Base-by-base conservation (phyloP, 2,329 filamentous ascomycete genomes). In the Arthrobotrys iridis region DNA sequence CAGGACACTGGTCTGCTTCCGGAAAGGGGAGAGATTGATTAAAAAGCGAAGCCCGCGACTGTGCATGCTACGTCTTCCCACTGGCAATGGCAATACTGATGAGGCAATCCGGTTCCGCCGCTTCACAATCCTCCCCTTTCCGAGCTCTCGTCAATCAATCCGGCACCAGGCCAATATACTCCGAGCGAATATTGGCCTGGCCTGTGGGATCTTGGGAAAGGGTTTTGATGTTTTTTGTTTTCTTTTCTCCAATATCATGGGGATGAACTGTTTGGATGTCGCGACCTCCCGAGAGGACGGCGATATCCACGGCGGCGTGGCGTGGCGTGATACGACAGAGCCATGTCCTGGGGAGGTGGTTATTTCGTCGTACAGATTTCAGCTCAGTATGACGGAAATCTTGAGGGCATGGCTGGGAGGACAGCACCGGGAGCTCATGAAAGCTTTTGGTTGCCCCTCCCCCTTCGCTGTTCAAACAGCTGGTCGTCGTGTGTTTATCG, bases 121-220 rank as follows among this genome's bases (percentile, higher is more conserved):
- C 28, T 43, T 13, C 33, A 37, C 55, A 15, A 37, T 37, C 4
- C 15, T n/a, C 30, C 50, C 10, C 28, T 10, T 33, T 10, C 18
- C 8, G 28, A 6, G 15, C 7, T 22, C 10, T 1, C 13, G 24
- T 18, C 10, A n/a, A 20, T 13, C 37, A n/a, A 13, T 26, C 62
- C 60, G 52, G 52, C 59, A 74, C 60, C 55, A 67, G 68, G 62
- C 55, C 55, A 74, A 74, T 67, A 62, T 74, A 74, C 45, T 22
- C n/a, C n/a, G 13, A 26, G 11, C 4, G n/a, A 26, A 28, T 50
- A 45, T 62, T 45, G 37, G 28, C 15, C 15, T 28, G 35, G 35
- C 33, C n/a, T 28, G 6, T 5, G 46, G 20, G 28, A 52, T 2
- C 4, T 11, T 37, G 22, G 3, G 4, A n/a, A 18, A 20, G 28